A percentile compares a stretch with the other conserved stretches of the same genome.
Conservation (phyloP, 2,329 filamentous ascomycete genomes). For the Beauveria sp. region DNA sequence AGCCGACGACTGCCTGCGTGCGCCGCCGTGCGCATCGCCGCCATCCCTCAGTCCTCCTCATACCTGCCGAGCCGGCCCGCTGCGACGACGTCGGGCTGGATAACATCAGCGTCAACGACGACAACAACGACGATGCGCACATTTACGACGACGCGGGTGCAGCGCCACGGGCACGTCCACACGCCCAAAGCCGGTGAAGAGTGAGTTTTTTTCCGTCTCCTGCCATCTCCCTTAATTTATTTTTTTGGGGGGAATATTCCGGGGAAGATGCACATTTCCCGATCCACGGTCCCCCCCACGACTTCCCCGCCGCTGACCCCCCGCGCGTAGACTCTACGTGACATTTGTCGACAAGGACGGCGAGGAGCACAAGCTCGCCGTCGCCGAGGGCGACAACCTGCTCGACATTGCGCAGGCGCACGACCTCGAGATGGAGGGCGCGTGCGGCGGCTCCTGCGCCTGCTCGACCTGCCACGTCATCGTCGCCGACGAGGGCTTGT, state of each 20-base stretch:
- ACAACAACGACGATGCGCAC: conserved; percentile 24
- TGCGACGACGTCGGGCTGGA: background rate
- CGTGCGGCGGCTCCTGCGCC: conserved; percentile 88
- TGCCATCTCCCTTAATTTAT: background rate
- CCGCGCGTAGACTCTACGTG: conserved; percentile 60
- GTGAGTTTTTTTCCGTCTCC: conserved; percentile 43
- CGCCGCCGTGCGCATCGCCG: conserved; percentile 21
- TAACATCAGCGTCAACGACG: too few species aligned
- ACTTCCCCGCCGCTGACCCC: conserved; percentile 10
- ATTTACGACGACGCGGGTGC: conserved; percentile 58
- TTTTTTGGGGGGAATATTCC: too few species aligned
- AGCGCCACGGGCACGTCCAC: conserved; percentile 70
- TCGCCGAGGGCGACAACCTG: conserved; percentile 82
- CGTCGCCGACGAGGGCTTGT: conserved; percentile 63
- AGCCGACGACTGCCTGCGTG: conserved; percentile 19
- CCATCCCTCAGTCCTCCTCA: conserved; percentile 7
- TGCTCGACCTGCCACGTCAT: conserved; percentile 93
- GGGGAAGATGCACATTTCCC: too few species aligned
- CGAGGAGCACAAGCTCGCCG: conserved; percentile 65
- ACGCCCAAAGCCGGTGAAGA: conserved; percentile 88
- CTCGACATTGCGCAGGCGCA: conserved; percentile 91
- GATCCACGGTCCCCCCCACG: background rate
- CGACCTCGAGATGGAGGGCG: conserved; percentile 97
- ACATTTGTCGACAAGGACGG: conserved; percentile 94
- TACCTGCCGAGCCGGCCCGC: background rate